Conservation (phyloP, 768 basidiomycete species). For the Phaffia australis region DNA sequence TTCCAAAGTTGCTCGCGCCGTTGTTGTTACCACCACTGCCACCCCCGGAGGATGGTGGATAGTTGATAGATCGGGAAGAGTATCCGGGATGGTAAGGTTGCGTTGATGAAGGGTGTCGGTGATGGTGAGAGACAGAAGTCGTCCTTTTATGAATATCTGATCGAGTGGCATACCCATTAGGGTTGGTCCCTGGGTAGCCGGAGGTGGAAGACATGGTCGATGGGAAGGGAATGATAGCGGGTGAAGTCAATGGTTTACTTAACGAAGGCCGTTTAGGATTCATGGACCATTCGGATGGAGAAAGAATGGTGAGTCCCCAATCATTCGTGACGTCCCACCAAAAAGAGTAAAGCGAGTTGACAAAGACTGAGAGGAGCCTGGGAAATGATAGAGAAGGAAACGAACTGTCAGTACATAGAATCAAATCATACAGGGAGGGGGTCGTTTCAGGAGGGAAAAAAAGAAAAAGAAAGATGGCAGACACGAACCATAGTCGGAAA, state of each 20-base stretch:
- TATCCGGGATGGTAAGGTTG: not conserved
- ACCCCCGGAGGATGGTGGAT: not conserved
- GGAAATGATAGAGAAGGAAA: not conserved
- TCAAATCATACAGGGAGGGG: too few species aligned
- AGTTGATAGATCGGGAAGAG: not conserved
- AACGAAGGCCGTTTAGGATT: not conserved
- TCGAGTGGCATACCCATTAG: constrained; percentile 24
- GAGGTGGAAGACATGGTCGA: constrained; percentile 1
- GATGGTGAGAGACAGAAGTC: not conserved
- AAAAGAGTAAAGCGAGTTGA: constrained; percentile 91
- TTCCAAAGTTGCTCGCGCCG: too few species aligned
- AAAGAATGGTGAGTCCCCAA: constrained; percentile 80
- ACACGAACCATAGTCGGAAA: constrained; percentile 65
- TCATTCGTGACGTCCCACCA: constrained; percentile 99
- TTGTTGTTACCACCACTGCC: not conserved
- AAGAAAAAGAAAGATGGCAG: not conserved
- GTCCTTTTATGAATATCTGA: not conserved
- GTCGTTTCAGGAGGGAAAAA: not conserved
- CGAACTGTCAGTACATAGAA: not conserved
- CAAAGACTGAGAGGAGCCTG: constrained; percentile 70
- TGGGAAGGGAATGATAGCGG: not conserved
- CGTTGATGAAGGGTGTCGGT: not conserved
- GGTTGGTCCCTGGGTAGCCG: not conserved
- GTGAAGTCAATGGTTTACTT: not conserved
- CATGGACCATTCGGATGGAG: constrained; percentile 11